Percentiles rank a stretch among this genome's conserved stretches.
Evolutionary conservation across 768 basidiomycete genomes (phyloP).

Genomic region (Leucogyrophana mollusca): DNA sequence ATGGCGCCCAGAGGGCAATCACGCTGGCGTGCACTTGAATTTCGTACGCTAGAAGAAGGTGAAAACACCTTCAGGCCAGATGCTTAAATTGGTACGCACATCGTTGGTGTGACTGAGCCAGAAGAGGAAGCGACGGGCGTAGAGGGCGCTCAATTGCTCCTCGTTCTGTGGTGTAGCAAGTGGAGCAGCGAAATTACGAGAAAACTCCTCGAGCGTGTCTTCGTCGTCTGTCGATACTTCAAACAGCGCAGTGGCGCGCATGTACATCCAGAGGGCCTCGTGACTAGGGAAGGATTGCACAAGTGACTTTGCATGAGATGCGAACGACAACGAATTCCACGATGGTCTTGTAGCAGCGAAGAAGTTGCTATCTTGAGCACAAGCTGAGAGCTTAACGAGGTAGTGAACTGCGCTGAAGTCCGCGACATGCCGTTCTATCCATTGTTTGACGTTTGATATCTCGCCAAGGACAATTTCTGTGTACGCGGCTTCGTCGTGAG

Average conservation of each 20-base stretch:
- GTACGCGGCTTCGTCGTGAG: conserved; percentile 14
- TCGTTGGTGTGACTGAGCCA: no score
- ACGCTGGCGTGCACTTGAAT: no score
- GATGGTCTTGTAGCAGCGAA: conserved; percentile 8
- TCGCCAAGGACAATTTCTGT: conserved; percentile 39
- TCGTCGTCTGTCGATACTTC: not conserved
- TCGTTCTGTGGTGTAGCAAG: no score
- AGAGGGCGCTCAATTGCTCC: no score
- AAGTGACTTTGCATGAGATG: conserved; percentile 48
- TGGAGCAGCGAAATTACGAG: no score
- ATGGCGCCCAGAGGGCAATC: no score
- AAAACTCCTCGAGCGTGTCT: conserved; percentile 7
- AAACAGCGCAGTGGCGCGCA: conserved; percentile 30
- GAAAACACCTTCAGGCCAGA: no score
- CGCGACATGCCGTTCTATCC: conserved; percentile 65
- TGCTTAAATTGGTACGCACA: no score
- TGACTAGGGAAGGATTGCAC: conserved; percentile 51
- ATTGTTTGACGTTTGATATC: conserved; percentile 34
- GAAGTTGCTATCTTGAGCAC: conserved; percentile 12
- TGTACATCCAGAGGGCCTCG: conserved; percentile 66
- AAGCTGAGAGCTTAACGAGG: conserved; percentile 38
- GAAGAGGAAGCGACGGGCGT: no score
- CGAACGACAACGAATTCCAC: conserved; percentile 4
- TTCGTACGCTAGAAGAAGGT: no score
- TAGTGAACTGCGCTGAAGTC: conserved; percentile 68